Evolutionary conservation across 1,139 yeast genomes (phyloP), one percentile per base, ranked within the genome.

Genomic region (Zygosaccharomyces sapae): DNA sequence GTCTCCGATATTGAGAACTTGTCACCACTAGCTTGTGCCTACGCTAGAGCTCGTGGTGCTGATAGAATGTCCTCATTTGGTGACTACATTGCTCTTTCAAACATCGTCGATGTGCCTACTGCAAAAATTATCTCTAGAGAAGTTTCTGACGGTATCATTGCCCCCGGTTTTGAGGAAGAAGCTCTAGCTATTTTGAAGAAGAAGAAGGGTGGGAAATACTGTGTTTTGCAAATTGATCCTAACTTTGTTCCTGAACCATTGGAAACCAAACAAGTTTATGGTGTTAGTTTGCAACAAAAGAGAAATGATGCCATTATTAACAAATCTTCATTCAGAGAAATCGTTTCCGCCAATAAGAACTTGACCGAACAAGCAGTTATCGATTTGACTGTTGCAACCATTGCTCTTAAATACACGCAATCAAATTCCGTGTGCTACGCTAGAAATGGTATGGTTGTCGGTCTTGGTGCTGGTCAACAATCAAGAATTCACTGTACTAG

Each of bases 41-140:
- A 92, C 66, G 98, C 98, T 38, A 86, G 98, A 73, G 98, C 98
- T 48, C 86, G 98, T 73, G 98, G 98, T 70, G 98, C 98, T 57
- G 98, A 92, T 74, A 85, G 98, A 78, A 92, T 92, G 98, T 89
- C 97, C 10, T 87, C 96, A 12, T 92, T 92, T 66, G 98, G 98
- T 67, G 98, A 92, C 73, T 92, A 90, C 78, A 92, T 92, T 65
- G 98, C 98, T 47, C 77, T 92, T 56, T 88, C 97, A 52, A 90
- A 90, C 76, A 87, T 86, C 71, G 98, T 92, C 56, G 98, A 92
- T 70, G 75, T 86, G 50, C 90, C 97, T 67, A 92, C 98, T 51
- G 98, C 98, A 48, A 86, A 86, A 71, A 92, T 92, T 71, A 92
- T 92, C 68, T 86, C 97, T 51, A 88, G 87, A 72, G 98, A 92